Conservation (phyloP, 352 stramenopile species). For the Globisporangium lucens region DNA sequence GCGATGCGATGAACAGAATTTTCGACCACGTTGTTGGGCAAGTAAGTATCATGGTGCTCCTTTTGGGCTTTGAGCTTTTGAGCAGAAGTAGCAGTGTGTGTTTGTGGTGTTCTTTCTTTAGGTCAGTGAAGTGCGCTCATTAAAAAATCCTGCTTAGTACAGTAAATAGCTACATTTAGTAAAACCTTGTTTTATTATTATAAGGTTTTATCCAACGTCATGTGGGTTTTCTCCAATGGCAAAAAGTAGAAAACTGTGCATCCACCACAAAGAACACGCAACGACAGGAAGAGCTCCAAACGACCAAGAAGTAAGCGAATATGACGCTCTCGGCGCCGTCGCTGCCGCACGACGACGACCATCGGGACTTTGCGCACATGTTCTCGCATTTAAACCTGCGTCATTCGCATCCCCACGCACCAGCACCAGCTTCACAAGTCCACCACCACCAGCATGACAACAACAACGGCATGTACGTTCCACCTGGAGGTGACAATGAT, state of each 20-base stretch:
- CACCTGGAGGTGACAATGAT: not conserved
- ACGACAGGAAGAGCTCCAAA: not conserved
- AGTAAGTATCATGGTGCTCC: not conserved
- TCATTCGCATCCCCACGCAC: constrained; percentile 13
- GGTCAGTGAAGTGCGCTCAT: too few species aligned
- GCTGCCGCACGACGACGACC: constrained; percentile 23
- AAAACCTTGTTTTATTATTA: not conserved
- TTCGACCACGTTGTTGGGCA: not conserved
- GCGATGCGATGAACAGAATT: not conserved
- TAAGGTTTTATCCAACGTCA: not conserved
- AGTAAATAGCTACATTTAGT: not conserved
- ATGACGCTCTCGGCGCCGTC: constrained; percentile 50
- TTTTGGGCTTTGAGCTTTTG: not conserved
- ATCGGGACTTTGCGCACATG: constrained; percentile 1
- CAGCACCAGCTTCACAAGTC: not conserved
- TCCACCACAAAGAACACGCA: constrained; percentile 1
- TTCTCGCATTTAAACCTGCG: constrained; percentile 29
- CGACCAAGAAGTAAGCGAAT: not conserved
- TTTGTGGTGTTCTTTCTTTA: not conserved
- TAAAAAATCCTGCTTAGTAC: too few species aligned
- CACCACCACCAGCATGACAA: constrained; percentile 2
- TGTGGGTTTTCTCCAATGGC: not conserved
- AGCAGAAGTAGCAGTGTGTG: not conserved
- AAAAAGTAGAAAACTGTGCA: not conserved
- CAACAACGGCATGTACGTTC: not conserved